phyloP scores from a whole-genome alignment of 768 basidiomycete genomes.

The Lactifluus echinatus region DNA sequence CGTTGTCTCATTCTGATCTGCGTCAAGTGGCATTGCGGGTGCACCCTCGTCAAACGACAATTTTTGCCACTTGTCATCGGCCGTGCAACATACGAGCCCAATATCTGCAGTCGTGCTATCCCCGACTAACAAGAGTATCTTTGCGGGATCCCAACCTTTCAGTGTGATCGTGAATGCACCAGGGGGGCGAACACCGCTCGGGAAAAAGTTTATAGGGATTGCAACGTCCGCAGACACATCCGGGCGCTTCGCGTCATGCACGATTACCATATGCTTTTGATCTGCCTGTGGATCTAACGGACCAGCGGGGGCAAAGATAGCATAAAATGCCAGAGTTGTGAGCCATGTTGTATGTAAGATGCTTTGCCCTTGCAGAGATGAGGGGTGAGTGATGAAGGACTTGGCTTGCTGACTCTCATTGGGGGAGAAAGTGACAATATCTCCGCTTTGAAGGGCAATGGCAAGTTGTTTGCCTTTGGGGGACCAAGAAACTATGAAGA shows the following conservation, averaged over 20 bases:
- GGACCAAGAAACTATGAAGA: slow-evolving; percentile 63
- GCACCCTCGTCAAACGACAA: slow-evolving; percentile 42
- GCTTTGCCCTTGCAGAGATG: slow-evolving; percentile 40
- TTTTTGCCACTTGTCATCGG: slow-evolving; percentile 36
- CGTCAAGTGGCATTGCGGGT: slow-evolving; percentile 57
- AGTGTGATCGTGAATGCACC: slow-evolving; percentile 35
- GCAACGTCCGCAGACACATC: slow-evolving; percentile 30
- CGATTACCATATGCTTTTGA: slow-evolving; percentile 35
- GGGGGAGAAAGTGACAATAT: slow-evolving; percentile 59
- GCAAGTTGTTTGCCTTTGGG: slow-evolving; percentile 82
- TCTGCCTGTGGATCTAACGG: slow-evolving; percentile 31
- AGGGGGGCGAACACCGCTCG: slow-evolving; percentile 39
- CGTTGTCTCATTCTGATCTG: slow-evolving; percentile 60
- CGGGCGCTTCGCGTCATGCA: slow-evolving; percentile 36
- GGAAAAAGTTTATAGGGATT: slow-evolving; percentile 34
- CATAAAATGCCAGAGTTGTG: slow-evolving; percentile 57
- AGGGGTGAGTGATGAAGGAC: slow-evolving; percentile 48
- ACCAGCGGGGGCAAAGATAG: slow-evolving; percentile 48
- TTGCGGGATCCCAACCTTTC: slow-evolving; percentile 38
- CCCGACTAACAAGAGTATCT: slow-evolving; percentile 37
- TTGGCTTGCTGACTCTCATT: slow-evolving; percentile 45
- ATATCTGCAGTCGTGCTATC: slow-evolving; percentile 46
- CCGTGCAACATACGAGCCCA: slow-evolving; percentile 33
- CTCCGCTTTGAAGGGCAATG: slow-evolving; percentile 60
- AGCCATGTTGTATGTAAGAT: slow-evolving; percentile 57